Evolutionary conservation across 805 yeast genomes (phyloP).

Genomic region (Kazachstania viticola): DNA sequence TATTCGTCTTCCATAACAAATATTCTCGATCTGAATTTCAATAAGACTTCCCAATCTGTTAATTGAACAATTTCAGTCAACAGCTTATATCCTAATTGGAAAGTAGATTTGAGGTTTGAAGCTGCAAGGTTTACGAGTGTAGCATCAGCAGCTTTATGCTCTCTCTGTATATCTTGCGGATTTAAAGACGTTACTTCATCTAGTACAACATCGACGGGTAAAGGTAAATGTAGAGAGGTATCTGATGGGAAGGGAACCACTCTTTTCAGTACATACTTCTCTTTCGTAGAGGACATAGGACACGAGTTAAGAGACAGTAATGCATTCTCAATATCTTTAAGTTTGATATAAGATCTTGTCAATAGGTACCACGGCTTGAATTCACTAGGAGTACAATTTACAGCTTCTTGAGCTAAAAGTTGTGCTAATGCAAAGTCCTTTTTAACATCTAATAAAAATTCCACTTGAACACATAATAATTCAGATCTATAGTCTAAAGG

Average conservation of each 20-base stretch:
- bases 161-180: conserved; percentile 51
- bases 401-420: conserved; percentile 27
- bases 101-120: conserved; percentile 49
- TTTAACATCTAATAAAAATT: conserved; percentile 18
- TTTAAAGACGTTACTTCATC: conserved; percentile 59
- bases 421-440: conserved; percentile 19
- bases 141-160: conserved; percentile 56
- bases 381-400: conserved; percentile 62
- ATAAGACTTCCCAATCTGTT: conserved; percentile 63
- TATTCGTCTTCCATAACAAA: conserved; percentile 63
- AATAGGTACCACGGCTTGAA: conserved; percentile 64
- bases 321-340: conserved; percentile 61
- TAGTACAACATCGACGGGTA: conserved; percentile 62
- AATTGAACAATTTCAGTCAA: conserved; percentile 53
- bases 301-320: conserved; percentile 64
- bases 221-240: conserved; percentile 49
- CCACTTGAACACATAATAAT: conserved; percentile 21
- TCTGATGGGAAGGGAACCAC: conserved; percentile 35
- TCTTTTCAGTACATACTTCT: conserved; percentile 49
- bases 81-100: conserved; percentile 45
- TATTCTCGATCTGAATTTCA: conserved; percentile 46
- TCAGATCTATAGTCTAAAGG: conserved; percentile 22
- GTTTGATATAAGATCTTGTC: conserved; percentile 49
- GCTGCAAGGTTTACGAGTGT: conserved; percentile 54
- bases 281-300: conserved; percentile 65